Evolutionary conservation across 2,329 filamentous ascomycete species (phyloP).

Genomic region (Diaporthe ilicicola): DNA sequence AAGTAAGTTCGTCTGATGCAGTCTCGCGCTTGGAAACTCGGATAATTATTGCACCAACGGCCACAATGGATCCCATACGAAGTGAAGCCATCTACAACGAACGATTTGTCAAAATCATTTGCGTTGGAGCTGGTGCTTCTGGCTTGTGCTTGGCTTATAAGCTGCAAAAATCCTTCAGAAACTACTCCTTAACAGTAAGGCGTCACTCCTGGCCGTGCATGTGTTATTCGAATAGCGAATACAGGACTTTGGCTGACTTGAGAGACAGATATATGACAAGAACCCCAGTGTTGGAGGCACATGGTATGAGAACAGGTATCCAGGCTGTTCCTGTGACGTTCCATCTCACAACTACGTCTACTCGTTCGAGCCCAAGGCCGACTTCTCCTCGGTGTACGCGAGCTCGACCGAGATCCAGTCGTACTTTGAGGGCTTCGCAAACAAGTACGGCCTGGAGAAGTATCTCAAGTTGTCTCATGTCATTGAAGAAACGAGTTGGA

Average conservation of each 20-base stretch:
- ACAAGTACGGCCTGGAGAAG: not conserved
- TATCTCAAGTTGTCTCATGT: not conserved
- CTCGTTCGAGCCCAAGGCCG: conserved; percentile 19
- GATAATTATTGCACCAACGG: too few species aligned
- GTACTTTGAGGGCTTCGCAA: not conserved
- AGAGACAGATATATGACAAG: not conserved
- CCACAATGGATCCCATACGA: not conserved
- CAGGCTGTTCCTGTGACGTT: conserved; percentile 5
- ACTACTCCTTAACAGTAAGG: not conserved
- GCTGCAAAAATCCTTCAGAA: conserved; percentile 44
- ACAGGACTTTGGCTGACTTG: too few species aligned
- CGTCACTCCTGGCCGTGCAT: too few species aligned
- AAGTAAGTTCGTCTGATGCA: too few species aligned
- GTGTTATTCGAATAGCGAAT: too few species aligned
- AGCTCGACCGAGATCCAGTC: not conserved
- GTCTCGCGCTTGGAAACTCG: too few species aligned
- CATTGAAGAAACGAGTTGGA: not conserved
- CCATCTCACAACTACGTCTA: conserved; percentile 12
- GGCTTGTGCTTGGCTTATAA: conserved; percentile 58
- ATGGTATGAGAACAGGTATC: not conserved
- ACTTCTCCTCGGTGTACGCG: conserved; percentile 3
- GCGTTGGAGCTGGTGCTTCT: conserved; percentile 57
- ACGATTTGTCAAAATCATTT: conserved; percentile 41
- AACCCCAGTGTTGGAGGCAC: not conserved
- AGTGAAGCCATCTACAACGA: not conserved